These are phyloP conservation scores for Gilbertella persicaria DNA, from an alignment of 371 early-diverging fungal species.

Conservation along the genomic window DNA sequence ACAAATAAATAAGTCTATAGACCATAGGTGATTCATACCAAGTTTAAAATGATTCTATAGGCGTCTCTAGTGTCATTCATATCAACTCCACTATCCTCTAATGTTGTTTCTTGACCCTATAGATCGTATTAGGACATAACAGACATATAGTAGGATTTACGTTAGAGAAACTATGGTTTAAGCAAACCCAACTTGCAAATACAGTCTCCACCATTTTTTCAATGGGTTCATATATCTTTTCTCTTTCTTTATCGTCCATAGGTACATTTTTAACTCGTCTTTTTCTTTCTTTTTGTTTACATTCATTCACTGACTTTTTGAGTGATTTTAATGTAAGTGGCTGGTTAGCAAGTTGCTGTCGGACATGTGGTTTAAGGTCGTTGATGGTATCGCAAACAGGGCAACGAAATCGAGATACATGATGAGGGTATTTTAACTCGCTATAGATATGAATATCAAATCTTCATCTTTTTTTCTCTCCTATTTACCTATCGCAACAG, in stretches of 20 bases:
- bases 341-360: slow-evolving; percentile 22
- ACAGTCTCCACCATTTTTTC: slow-evolving; percentile 61
- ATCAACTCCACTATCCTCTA: slow-evolving; percentile 69
- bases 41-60: slow-evolving; percentile 64
- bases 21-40: slow-evolving; percentile 47
- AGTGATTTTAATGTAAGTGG: slow-evolving; percentile 58
- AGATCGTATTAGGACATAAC: neutral
- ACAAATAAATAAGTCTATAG: slow-evolving; percentile 1
- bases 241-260: slow-evolving; percentile 31
- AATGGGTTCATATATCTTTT: slow-evolving; percentile 43
- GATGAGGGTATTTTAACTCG: slow-evolving; percentile 70
- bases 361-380: slow-evolving; percentile 60
- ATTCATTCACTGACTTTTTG: slow-evolving; percentile 40
- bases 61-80: slow-evolving; percentile 70
- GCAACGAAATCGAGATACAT: slow-evolving; percentile 80
- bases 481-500: no score
- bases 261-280: slow-evolving; percentile 19
- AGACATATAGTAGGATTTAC: slow-evolving; percentile 33
- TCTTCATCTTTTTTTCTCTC: no score
- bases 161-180: slow-evolving; percentile 78
- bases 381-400: slow-evolving; percentile 91
- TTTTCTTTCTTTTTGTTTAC: slow-evolving; percentile 32
- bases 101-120: slow-evolving; percentile 56
- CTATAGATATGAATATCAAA: no score
- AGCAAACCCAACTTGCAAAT: slow-evolving; percentile 67